Evolutionary conservation across 2,329 filamentous ascomycete genomes (phyloP).

Genomic region (Orbilia javanica): DNA sequence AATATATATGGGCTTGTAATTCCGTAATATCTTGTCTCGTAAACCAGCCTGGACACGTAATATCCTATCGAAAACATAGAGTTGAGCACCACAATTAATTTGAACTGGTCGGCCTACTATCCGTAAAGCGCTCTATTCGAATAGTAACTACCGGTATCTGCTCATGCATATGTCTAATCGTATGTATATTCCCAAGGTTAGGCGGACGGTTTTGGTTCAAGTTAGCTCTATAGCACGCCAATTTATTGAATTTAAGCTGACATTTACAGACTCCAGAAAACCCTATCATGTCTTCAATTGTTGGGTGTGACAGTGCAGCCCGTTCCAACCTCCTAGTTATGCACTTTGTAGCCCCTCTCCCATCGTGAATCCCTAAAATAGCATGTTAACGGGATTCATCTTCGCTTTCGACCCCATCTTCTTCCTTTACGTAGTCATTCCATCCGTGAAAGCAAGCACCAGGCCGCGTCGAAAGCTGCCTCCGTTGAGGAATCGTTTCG

Average conservation of each 20-base stretch:
- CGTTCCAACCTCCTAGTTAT: constrained; percentile 11
- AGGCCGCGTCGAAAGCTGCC: constrained; percentile 22
- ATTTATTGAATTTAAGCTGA: background rate
- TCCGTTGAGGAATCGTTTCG: constrained; percentile 22
- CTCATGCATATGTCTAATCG: background rate
- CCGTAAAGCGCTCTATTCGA: too few species aligned
- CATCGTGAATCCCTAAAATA: background rate
- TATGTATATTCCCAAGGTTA: background rate
- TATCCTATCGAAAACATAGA: too few species aligned
- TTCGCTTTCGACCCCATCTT: constrained; percentile 11
- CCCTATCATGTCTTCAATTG: background rate
- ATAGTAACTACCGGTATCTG: too few species aligned
- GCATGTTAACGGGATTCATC: background rate
- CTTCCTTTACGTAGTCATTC: constrained; percentile 15
- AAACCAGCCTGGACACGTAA: too few species aligned
- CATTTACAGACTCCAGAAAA: background rate
- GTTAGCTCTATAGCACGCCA: background rate
- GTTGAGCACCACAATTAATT: too few species aligned
- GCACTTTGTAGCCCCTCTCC: background rate
- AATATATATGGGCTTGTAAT: too few species aligned
- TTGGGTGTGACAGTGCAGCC: background rate
- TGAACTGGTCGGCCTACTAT: too few species aligned
- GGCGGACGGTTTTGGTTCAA: too few species aligned
- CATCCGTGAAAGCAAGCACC: constrained; percentile 13
- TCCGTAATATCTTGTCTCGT: too few species aligned